A percentile compares a stretch with the other conserved stretches of the same genome.
phyloP scores from a whole-genome alignment of 176 grass and related monocot species.

The Poa annua region DNA sequence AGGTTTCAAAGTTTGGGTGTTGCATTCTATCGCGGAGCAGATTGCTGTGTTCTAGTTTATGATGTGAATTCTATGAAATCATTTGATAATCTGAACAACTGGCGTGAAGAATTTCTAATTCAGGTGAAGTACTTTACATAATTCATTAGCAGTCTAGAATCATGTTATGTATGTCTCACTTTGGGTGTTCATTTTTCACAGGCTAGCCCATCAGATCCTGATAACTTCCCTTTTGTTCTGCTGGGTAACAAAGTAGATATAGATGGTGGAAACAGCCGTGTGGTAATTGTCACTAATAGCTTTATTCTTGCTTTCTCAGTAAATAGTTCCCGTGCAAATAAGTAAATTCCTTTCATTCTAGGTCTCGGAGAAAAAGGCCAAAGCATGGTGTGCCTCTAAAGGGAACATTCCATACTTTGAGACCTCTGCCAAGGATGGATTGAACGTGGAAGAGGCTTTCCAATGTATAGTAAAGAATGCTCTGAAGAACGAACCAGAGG shows the following conservation, averaged over 20 bases:
- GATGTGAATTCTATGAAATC: slow-evolving; percentile 89
- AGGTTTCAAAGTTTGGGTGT: slow-evolving; percentile 91
- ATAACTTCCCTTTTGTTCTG: slow-evolving; percentile 87
- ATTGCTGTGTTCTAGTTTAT: slow-evolving; percentile 88
- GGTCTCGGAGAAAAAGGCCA: slow-evolving; percentile 98
- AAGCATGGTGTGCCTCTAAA: slow-evolving; percentile 92
- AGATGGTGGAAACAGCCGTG: slow-evolving; percentile 78
- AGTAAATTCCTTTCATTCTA: slow-evolving; percentile 33
- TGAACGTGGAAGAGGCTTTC: slow-evolving; percentile 93
- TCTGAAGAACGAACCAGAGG: slow-evolving; percentile 95
- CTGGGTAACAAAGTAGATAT: slow-evolving; percentile 87
- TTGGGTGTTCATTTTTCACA: slow-evolving; percentile 45
- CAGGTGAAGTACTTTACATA: slow-evolving; percentile 52
- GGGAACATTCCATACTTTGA: slow-evolving; percentile 96
- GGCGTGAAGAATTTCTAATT: slow-evolving; percentile 90
- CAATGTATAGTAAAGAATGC: slow-evolving; percentile 85
- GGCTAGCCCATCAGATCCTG: slow-evolving; percentile 83
- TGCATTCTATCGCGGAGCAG: slow-evolving; percentile 89
- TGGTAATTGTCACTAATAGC: slow-evolving; percentile 47
- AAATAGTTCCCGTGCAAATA: background rate
- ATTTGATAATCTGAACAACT: slow-evolving; percentile 86
- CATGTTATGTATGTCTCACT: slow-evolving; percentile 16
- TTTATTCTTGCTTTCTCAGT: slow-evolving; percentile 15
- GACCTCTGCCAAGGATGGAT: slow-evolving; percentile 96
- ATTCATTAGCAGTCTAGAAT: background rate